Percentiles rank a stretch among this genome's conserved stretches.
These are phyloP conservation scores for Populus hybrid DNA, from an alignment of 441 rosid genomes.

Conservation along the genomic window DNA sequence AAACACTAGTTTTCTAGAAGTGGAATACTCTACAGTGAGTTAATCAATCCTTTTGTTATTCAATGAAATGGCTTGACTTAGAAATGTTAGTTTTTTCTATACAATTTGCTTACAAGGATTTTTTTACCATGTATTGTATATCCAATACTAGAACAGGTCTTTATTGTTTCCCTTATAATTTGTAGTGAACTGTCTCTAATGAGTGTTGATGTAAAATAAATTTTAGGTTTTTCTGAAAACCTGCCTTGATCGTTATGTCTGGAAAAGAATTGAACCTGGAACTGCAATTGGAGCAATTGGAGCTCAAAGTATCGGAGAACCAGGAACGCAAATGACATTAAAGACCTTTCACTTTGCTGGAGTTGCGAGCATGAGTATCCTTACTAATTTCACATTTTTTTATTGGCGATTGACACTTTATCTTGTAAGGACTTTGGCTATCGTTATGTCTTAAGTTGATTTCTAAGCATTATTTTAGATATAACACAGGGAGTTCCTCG, in stretches of 20 bases:
- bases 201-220: not conserved
- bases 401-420: not conserved
- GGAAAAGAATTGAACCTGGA: constrained; percentile 86
- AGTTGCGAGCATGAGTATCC: constrained; percentile 99
- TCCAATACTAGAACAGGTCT: not conserved
- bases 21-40: too few relatives aligned
- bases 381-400: constrained; percentile 23
- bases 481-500: constrained; percentile 99
- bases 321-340: constrained; percentile 99
- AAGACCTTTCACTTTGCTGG: constrained; percentile 99
- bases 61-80: not conserved
- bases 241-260: constrained; percentile 71
- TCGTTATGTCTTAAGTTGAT: constrained; percentile 22
- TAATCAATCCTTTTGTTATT: not conserved
- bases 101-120: not conserved
- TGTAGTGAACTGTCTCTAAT: not conserved
- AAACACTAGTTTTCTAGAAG: too few relatives aligned
- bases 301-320: constrained; percentile 99
- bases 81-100: not conserved
- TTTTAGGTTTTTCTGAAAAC: constrained; percentile 65
- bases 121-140: too few relatives aligned
- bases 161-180: constrained; percentile 5
- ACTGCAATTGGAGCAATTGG: constrained; percentile 98
- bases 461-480: constrained; percentile 67
- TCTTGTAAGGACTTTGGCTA: not conserved